Evolutionary conservation across 2,329 filamentous ascomycete species (phyloP).

Genomic region (Fusarium acutatum): DNA sequence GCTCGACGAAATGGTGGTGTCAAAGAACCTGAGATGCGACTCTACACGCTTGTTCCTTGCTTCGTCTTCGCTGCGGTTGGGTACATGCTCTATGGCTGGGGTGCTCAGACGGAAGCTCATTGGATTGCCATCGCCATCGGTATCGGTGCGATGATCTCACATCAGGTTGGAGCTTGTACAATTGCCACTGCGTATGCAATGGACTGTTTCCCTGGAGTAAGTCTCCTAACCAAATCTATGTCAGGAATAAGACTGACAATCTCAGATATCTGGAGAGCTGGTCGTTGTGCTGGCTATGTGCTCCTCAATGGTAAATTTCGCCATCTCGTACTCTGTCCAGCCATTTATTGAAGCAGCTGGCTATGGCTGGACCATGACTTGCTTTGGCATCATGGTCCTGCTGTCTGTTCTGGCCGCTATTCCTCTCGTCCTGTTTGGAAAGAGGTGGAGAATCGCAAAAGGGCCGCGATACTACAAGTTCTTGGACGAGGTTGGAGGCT

Average conservation of each 20-base stretch:
- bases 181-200: neutral
- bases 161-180: neutral
- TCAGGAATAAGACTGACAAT: rapidly evolving
- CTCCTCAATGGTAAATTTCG: neutral
- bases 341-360: neutral
- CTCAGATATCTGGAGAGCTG: neutral
- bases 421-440: neutral
- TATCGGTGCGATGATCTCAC: neutral
- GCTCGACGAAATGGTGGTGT: neutral
- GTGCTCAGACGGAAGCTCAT: neutral
- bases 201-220: neutral
- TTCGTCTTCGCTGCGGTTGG: neutral
- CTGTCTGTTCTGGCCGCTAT: neutral
- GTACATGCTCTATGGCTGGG: neutral
- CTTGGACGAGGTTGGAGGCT: too few species aligned
- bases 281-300: neutral
- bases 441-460: neutral
- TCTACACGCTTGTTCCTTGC: neutral
- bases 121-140: neutral
- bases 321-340: neutral
- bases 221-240: rapidly evolving
- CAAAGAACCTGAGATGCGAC: neutral
- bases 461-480: neutral
- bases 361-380: neutral
- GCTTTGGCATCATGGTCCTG: neutral